Evolutionary conservation across 1,284 basidiomycete genomes (phyloP).

Genomic region (Papiliotrema terrestris): DNA sequence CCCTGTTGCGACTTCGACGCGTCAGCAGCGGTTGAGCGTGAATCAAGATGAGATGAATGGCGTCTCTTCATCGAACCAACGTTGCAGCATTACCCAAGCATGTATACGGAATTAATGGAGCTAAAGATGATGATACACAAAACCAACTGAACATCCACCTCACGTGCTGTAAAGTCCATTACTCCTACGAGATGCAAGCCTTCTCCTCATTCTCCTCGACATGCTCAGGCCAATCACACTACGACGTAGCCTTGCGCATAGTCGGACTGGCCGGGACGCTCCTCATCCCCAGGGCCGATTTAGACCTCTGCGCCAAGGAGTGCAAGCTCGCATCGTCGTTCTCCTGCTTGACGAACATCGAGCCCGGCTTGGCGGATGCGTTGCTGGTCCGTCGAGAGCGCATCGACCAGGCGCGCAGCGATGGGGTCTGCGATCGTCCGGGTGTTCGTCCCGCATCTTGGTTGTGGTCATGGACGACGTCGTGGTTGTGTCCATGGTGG

Average conservation of each 20-base stretch:
- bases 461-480: conserved; percentile 54
- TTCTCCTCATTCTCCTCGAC: too few relatives aligned
- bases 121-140: not conserved
- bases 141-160: not conserved
- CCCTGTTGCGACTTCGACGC: too few relatives aligned
- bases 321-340: not conserved
- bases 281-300: not conserved
- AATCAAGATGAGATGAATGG: too few relatives aligned
- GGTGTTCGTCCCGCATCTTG: conserved; percentile 30
- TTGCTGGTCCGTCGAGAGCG: conserved; percentile 18
- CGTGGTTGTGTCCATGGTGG: conserved; percentile 23
- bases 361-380: conserved; percentile 1
- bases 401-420: conserved; percentile 30
- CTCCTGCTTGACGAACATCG: not conserved
- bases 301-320: not conserved
- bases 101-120: not conserved
- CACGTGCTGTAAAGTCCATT: too few relatives aligned
- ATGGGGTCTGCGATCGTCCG: conserved; percentile 29
- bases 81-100: not conserved
- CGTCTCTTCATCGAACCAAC: too few relatives aligned
- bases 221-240: not conserved
- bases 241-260: conserved; percentile 2
- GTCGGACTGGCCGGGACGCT: conserved; percentile 4
- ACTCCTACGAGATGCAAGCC: too few relatives aligned
- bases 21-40: too few relatives aligned